phyloP scores from a whole-genome alignment of 2,329 filamentous ascomycete genomes.

The Periglandula ipomoeae region DNA sequence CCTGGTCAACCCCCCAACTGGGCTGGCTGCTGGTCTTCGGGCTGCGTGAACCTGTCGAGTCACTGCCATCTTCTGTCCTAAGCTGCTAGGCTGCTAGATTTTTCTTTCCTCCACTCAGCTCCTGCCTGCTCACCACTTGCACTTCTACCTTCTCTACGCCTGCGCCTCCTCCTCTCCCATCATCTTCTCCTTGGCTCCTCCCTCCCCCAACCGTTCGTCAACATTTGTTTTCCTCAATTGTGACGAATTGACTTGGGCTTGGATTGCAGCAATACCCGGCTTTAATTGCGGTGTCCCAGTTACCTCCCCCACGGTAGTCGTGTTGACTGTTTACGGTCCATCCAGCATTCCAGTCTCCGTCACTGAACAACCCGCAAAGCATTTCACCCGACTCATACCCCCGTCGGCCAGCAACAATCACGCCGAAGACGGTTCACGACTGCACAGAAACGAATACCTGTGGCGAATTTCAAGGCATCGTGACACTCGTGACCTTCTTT shows the following conservation, averaged over 20 bases:
- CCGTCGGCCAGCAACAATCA: neutral
- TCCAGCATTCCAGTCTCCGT: conserved; percentile 12
- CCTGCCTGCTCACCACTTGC: neutral
- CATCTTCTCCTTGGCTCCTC: conserved; percentile 17
- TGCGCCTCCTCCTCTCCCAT: neutral
- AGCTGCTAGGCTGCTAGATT: too few relatives aligned
- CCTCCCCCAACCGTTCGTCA: neutral
- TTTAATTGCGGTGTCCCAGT: conserved; percentile 2
- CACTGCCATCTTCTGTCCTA: neutral
- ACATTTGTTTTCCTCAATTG: conserved; percentile 1
- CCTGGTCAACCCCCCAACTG: neutral
- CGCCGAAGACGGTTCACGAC: neutral
- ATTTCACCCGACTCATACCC: neutral
- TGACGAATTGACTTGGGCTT: neutral
- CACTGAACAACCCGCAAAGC: conserved; percentile 3
- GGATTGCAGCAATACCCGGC: conserved; percentile 1
- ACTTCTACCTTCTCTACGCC: neutral
- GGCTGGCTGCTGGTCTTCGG: neutral
- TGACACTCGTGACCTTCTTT: neutral
- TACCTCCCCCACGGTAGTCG: neutral
- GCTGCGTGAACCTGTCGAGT: too few relatives aligned
- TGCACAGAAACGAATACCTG: neutral
- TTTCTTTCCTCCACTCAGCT: neutral
- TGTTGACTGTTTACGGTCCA: conserved; percentile 9
- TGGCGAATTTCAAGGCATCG: neutral